Evolutionary conservation across 2,329 filamentous ascomycete genomes (phyloP), one percentile per base, ranked within the genome.

Genomic region (Sporothrix pseudoabietina): DNA sequence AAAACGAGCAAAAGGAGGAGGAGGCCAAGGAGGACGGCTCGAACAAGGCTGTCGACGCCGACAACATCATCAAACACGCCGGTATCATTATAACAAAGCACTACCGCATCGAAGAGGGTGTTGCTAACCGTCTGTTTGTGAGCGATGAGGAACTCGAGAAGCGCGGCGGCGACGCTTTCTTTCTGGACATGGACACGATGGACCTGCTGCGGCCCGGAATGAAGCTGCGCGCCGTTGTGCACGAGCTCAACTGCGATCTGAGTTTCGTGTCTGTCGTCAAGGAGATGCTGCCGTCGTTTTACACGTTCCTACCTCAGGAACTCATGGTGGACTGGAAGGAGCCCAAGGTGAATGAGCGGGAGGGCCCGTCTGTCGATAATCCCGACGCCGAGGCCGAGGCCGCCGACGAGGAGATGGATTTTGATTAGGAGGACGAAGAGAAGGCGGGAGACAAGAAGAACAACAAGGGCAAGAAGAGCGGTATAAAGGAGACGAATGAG

Each of bases 291-390:
- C 88, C 88, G 3, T 87, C 86, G 0, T 92, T 92, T 78, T 89
- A 92, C 78, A 86, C 84, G 0, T 88, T 89, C 73, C 82, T 94
- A 35, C 86, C 88, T 0, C 93, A 94, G 79, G 88, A 91, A 76
- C 82, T 92, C 76, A 92, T 94, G 90, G 77, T 85, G 30, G 80
- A 85, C 22, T 94, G 88, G 86, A 92, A 89, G 79, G 81, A 86
- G 32, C 90, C 90, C 0, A 78, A 78, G 2, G 77, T 77, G 0
- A 83, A 83, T 39, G 80, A 84, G 16, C 83, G 86, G 0, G 83
- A 84, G 3, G 82, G 84, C 1, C 85, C 83, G 3, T 87, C 85
- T 0, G 80, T 85, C 2, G 77, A 83, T 12, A 77, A 85, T 69
- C 79, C 77, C 1, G 78, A 79, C 16, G 78, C 77, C 14, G 80